phyloP scores from a whole-genome alignment of 2,329 filamentous ascomycete species.

The Beauveria australis region DNA sequence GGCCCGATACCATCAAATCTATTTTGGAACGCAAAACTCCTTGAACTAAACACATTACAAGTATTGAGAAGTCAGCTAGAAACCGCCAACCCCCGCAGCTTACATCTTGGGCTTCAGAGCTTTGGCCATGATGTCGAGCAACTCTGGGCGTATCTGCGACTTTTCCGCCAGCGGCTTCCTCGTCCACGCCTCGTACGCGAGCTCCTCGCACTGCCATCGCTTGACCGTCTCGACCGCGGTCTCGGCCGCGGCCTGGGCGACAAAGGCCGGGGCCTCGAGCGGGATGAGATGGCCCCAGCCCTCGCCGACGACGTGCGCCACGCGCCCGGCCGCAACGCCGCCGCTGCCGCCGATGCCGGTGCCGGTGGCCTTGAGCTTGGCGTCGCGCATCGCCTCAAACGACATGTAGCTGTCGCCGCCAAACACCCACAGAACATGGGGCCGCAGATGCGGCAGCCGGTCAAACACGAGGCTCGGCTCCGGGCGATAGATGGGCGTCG shows the following conservation, averaged over 20 bases:
- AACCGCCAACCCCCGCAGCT: background rate
- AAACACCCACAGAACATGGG: conserved; percentile 62
- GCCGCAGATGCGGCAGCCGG: conserved; percentile 52
- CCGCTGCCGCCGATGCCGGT: conserved; percentile 60
- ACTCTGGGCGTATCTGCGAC: conserved; percentile 36
- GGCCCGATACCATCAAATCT: too few relatives aligned
- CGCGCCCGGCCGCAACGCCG: conserved; percentile 53
- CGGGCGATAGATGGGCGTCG: conserved; percentile 56
- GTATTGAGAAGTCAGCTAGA: background rate
- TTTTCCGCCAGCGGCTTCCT: conserved; percentile 43
- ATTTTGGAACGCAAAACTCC: too few relatives aligned
- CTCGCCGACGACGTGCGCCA: conserved; percentile 56
- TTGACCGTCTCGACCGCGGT: conserved; percentile 52
- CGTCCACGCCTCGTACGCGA: conserved; percentile 48
- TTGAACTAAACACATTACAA: too few relatives aligned
- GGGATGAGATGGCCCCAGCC: conserved; percentile 72
- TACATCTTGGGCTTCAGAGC: conserved; percentile 30
- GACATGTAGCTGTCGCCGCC: conserved; percentile 53
- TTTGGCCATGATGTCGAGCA: conserved; percentile 41
- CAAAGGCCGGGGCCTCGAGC: conserved; percentile 65
- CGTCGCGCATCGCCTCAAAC: conserved; percentile 36
- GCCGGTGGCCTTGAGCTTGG: conserved; percentile 58
- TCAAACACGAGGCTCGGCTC: conserved; percentile 50
- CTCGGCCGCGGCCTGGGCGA: conserved; percentile 50
- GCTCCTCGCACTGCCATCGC: conserved; percentile 49